phyloP scores from a whole-genome alignment of 257 asterid species.

The Solanum pennellii region DNA sequence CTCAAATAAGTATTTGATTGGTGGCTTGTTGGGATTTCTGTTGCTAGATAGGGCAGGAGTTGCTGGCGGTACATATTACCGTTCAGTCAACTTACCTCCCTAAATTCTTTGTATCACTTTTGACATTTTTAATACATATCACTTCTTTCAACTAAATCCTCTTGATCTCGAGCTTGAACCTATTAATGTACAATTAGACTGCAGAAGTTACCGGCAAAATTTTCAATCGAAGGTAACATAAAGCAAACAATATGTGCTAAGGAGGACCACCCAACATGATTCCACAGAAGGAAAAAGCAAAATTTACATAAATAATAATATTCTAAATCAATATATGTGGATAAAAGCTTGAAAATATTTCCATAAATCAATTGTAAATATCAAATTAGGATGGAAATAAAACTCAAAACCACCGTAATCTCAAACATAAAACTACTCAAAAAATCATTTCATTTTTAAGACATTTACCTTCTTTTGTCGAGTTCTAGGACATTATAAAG shows the following conservation, averaged over 20 bases:
- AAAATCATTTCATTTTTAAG: not conserved
- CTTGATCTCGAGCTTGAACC: not conserved
- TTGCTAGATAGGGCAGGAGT: not conserved
- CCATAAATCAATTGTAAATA: not conserved
- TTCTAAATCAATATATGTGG: not conserved
- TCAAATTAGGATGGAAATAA: not conserved
- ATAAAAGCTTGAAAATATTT: not conserved
- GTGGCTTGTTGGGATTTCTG: not conserved
- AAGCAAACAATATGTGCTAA: not conserved
- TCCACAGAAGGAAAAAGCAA: not conserved
- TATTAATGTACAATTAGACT: not conserved
- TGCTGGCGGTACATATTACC: not conserved
- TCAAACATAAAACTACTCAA: not conserved
- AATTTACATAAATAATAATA: not conserved
- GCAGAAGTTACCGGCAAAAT: not conserved
- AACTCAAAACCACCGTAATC: not conserved
- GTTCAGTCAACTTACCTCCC: not conserved
- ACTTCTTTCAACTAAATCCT: too few relatives aligned
- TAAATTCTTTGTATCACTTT: not conserved
- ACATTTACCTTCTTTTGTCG: not conserved
- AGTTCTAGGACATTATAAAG: not conserved
- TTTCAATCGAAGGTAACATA: not conserved
- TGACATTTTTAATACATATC: not conserved
- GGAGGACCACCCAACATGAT: not conserved
- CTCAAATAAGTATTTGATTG: not conserved